Percentiles rank a stretch among this genome's conserved stretches.
phyloP scores from a whole-genome alignment of 106 monocot species.

The Amphibolis antarctica region DNA sequence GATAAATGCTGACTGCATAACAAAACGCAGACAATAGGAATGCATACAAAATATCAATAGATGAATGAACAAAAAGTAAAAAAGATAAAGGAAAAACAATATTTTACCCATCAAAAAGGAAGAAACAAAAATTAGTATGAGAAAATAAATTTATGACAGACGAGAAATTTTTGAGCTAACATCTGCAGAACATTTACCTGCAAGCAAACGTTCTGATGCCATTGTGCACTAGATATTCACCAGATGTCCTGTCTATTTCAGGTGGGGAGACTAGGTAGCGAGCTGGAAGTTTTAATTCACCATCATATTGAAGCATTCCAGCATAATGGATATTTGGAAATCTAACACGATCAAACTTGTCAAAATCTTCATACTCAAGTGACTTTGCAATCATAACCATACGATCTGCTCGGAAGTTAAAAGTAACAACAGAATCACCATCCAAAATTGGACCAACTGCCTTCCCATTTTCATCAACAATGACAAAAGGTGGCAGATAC shows the following conservation, averaged over 20 bases:
- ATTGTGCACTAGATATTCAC: constrained; percentile 95
- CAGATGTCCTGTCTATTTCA: constrained; percentile 92
- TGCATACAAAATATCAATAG: too few relatives aligned
- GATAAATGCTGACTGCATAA: too few relatives aligned
- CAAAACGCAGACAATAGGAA: too few relatives aligned
- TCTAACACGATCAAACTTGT: constrained; percentile 82
- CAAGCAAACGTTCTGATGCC: constrained; percentile 85
- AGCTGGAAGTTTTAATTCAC: constrained; percentile 78
- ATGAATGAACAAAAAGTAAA: too few relatives aligned
- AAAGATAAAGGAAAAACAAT: too few relatives aligned
- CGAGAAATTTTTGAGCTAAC: too few relatives aligned
- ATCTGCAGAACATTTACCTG: too few relatives aligned
- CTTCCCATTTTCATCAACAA: constrained; percentile 70
- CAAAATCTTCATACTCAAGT: constrained; percentile 88
- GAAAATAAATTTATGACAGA: too few relatives aligned
- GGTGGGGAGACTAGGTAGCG: constrained; percentile 86
- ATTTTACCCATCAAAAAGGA: too few relatives aligned
- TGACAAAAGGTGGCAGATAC: constrained; percentile 92
- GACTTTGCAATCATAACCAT: constrained; percentile 96
- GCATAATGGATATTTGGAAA: constrained; percentile 83
- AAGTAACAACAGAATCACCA: constrained; percentile 94
- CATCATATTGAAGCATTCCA: constrained; percentile 99
- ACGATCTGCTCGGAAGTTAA: constrained; percentile 94
- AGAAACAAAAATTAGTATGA: too few relatives aligned
- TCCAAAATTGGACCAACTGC: constrained; percentile 82